These are phyloP conservation scores for Petunia secreta DNA, from an alignment of 257 asterid species.

Conservation along the genomic window DNA sequence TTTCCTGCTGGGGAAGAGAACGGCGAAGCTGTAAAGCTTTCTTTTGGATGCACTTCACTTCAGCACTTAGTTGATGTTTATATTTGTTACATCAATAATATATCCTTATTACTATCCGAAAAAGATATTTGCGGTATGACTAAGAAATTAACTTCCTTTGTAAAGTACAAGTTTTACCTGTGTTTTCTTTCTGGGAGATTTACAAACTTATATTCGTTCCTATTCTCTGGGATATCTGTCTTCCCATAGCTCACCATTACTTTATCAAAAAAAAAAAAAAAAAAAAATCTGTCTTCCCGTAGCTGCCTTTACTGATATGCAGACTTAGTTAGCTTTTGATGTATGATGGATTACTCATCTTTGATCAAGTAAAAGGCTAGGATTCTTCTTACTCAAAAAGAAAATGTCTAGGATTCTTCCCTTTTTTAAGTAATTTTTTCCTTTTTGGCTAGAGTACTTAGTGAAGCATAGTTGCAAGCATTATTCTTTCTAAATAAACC, in stretches of 20 bases:
- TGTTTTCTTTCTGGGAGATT: constrained; percentile 13
- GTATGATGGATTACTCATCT: background rate
- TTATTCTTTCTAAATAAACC: constrained; percentile 4
- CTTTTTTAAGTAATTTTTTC: too few species aligned
- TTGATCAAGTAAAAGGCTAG: background rate
- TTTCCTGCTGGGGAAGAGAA: constrained; percentile 4
- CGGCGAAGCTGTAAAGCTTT: too few species aligned
- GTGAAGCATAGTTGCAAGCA: background rate
- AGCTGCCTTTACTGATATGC: constrained; percentile 16
- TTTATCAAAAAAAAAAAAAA: too few species aligned
- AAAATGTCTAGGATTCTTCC: background rate
- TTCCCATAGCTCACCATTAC: background rate
- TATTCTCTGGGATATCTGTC: background rate
- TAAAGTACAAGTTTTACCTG: background rate
- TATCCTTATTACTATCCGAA: too few species aligned
- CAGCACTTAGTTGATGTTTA: too few species aligned
- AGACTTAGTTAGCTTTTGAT: constrained; percentile 3
- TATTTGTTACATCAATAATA: too few species aligned
- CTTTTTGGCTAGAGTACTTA: constrained; percentile 1
- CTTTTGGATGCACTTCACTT: too few species aligned
- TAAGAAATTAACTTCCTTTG: background rate
- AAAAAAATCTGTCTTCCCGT: background rate
- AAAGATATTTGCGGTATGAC: background rate
- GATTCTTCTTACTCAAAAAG: background rate
- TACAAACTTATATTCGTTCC: background rate